A percentile compares a stretch with the other conserved stretches of the same genome.
Evolutionary conservation across 2,329 filamentous ascomycete genomes (phyloP).

Genomic region (Zasmidium citrigriseum): DNA sequence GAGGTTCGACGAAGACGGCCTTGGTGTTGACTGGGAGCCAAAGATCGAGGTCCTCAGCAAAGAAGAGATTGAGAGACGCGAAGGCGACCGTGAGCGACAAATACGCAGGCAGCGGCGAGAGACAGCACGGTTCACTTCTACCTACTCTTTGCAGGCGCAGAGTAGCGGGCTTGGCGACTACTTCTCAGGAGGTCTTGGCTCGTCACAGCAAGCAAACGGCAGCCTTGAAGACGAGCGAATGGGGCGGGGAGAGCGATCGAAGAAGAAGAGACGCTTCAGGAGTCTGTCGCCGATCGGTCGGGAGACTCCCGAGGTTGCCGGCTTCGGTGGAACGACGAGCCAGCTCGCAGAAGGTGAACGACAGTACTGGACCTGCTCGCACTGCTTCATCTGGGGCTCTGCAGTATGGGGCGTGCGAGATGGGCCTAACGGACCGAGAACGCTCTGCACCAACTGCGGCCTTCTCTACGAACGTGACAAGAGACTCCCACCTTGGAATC

Average conservation of each 20-base stretch:
- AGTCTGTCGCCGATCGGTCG: conserved; percentile 82
- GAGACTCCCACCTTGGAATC: conserved; percentile 75
- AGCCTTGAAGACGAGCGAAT: conserved; percentile 70
- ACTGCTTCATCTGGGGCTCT: conserved; percentile 85
- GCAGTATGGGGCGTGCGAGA: conserved; percentile 95
- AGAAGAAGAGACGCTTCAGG: conserved; percentile 91
- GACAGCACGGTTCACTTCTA: conserved; percentile 72
- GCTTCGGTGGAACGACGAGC: conserved; percentile 65
- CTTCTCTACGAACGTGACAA: conserved; percentile 85
- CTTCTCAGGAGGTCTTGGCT: conserved; percentile 52
- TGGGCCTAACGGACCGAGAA: conserved; percentile 79
- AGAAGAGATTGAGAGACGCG: conserved; percentile 96
- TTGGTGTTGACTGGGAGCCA: conserved; percentile 61
- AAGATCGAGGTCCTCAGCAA: conserved; percentile 69
- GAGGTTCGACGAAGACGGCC: conserved; percentile 90
- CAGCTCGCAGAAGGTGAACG: conserved; percentile 74
- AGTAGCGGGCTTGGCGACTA: conserved; percentile 50
- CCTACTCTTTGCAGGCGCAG: conserved; percentile 47
- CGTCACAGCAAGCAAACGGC: conserved; percentile 41
- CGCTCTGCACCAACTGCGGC: conserved; percentile 91
- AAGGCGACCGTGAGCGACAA: conserved; percentile 90
- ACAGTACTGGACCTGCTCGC: conserved; percentile 79
- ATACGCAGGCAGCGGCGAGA: conserved; percentile 83
- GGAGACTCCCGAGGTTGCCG: conserved; percentile 73
- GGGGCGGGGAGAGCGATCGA: conserved; percentile 87